Base-by-base conservation (phyloP, 2,329 filamentous ascomycete genomes). In the Exophiala calicioides region DNA sequence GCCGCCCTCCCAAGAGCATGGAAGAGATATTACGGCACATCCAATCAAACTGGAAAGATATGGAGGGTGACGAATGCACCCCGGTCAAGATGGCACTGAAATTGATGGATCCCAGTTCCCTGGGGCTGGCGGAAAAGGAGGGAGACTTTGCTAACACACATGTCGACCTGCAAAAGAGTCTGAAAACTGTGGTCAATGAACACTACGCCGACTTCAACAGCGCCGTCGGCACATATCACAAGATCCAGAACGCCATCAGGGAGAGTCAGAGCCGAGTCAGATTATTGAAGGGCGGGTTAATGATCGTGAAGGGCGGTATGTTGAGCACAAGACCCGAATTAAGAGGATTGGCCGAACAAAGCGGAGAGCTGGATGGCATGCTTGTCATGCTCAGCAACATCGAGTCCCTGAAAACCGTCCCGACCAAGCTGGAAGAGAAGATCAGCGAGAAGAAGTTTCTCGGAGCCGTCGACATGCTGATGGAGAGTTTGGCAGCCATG, bases 171-270 rank as follows among this genome's bases (percentile, higher is more conserved):
- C 90, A 98, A 65, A 85, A 86, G 59, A 90, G 91, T 7, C 76
- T 98, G 47, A 96, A 95, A 68, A 83, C 84, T 24, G 95, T 98
- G 60, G 93, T 98, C 19, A 95, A 98, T 67, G 91, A 98, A 71
- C 91, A 98, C 64, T 91, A 98, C 64, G 93, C 98, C 68, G 94
- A 93, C 35, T 98, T 98, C 78, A 98, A 97, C 71, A 95, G 89
- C 68, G 96, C 91, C 39, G 97, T 98, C 55, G 93, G 91, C 67
- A 97, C 91, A 15, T 98, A 97, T 64, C 94, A 98, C 74, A 96
- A 95, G 69, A 98, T 98, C 52, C 93, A 98, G 67, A 82, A 84
- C 41, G 95, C 89, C 68, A 93, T 98, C 56, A 87, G 91, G 60
- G 77, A 81, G 39, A 95, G 90, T 12, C 93, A 98, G 68, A 84